Evolutionary conservation across 192 early-diverging fungal species (phyloP), one percentile per base, ranked within the genome.

Genomic region (Gaertneriomyces semiglobifer): DNA sequence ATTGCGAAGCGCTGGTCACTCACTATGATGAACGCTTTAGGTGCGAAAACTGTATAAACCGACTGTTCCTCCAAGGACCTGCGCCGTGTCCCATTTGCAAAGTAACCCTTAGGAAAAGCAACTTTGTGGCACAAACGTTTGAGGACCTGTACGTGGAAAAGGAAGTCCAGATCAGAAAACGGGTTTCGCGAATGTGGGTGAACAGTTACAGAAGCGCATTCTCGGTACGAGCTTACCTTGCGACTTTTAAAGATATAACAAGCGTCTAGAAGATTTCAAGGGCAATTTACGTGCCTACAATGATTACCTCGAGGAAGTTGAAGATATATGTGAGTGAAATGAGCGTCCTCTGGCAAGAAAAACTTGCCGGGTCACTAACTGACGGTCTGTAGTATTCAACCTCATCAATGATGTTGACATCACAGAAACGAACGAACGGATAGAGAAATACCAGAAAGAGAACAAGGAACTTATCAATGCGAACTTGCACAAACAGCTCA

Each of bases 61-160:
- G 90, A 18, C 70, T 91, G 43, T 98, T 94, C 77, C 74, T 81
- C 38, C 77, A 83, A 42, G 96, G 96, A 3, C 90, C 93, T 16
- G 93, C 89, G 1, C 91, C 92, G 5, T 98, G 96, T 72, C 95
- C 93, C 0, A 88, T 91, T 14, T 98, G 94, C 81, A 82, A 83
- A 16, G 79, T 79, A 47, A 88, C 86, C 12, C 81, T 98, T 50
- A 76, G 91, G 63, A 94, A 92, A 66, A 84, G 79, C 63, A 82
- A 92, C 45, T 96, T 96, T 77, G 87, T 89, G 57, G 81, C 82
- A 50, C 93, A 92, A 51, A 92, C 89, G 14, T 98, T 98, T 76
- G 96, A 96, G 74, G 93, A 98, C 73, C 80, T 98, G 19, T 82
- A 82, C 3, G 94, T 96, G 9, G 96, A 98, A 66, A 95, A 93